Evolutionary conservation across 2,329 filamentous ascomycete genomes (phyloP), one percentile per base, ranked within the genome.

Genomic region (Verticillium zaregamsianum): DNA sequence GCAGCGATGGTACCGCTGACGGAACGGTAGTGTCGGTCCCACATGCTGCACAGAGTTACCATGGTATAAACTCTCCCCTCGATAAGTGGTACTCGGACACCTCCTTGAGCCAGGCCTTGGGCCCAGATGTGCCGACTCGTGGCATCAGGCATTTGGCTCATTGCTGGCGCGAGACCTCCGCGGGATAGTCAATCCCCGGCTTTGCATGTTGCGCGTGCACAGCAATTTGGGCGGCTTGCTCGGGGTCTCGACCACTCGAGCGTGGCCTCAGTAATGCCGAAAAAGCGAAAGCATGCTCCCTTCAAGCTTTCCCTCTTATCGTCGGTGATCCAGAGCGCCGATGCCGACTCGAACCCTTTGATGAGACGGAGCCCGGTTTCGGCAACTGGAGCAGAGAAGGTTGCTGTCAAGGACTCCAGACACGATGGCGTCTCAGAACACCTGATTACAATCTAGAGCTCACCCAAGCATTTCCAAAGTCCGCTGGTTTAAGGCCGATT

Each of bases 1-100:
- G 75, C 73, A n/a, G 78, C 74, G 37, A 77, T 68, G 2, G 73
- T 73, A 9, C 78, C 78, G 61, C 77, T 77, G 3, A 68, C 65
- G 14, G 75, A 76, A 40, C 67, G 68, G 70, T 80, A 81, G 68
- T 81, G 77, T 14, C 77, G 76, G 61, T 74, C 79, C 61, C 73
- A 70, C 66, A 74, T 77, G 57, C 70, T 69, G 15, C 70, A 68
- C 25, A 45, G 65, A 63, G 33, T 4, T 23, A n/a, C 62, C 6
- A 64, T 11, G 8, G 5, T 33, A 40, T 23, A 12, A 35, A 31
- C 25, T 2, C 5, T 15, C 6, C 9, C 14, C 17, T 6, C 9
- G n/a, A 15, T 31, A 6, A 59, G 15, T 60, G 68, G 55, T 61
- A 73, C 71, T 71, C 62, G 32, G 72, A 70, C 35, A 77, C 63